Percentiles rank a stretch among this genome's conserved stretches.
Evolutionary conservation across 345 rosid species (phyloP).

Genomic region (Murraya paniculata): DNA sequence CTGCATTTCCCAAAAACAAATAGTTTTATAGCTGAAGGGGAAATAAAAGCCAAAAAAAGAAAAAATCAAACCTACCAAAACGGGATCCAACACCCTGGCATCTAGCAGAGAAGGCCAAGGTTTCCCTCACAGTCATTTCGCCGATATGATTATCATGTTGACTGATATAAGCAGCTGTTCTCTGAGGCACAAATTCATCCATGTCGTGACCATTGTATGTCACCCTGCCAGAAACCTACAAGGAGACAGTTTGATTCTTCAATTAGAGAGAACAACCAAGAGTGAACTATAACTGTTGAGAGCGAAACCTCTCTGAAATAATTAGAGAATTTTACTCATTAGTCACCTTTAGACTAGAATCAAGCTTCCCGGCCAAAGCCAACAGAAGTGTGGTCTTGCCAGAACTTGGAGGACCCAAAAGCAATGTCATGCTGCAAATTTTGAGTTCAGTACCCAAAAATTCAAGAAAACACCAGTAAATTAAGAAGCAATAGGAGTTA

Average conservation of each 20-base stretch:
- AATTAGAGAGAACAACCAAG: too few relatives aligned
- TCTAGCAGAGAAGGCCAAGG: constrained; percentile 74
- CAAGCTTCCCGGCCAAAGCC: background rate
- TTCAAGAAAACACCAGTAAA: background rate
- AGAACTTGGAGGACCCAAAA: background rate
- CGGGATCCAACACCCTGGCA: constrained; percentile 74
- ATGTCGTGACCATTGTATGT: constrained; percentile 59
- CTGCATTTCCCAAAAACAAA: constrained; percentile 24
- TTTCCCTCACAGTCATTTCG: constrained; percentile 72
- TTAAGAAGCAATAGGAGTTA: background rate
- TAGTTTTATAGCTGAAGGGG: background rate
- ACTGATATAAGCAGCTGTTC: constrained; percentile 64
- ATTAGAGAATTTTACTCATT: too few relatives aligned
- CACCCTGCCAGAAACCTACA: constrained; percentile 50
- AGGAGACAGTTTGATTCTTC: background rate
- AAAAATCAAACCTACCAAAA: constrained; percentile 40
- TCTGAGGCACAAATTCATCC: constrained; percentile 63
- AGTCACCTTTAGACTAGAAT: background rate
- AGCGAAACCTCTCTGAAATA: too few relatives aligned
- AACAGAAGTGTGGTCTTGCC: background rate
- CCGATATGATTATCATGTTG: constrained; percentile 64
- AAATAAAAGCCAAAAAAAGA: too few relatives aligned
- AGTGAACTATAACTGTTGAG: too few relatives aligned
- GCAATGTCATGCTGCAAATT: background rate
- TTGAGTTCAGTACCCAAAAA: background rate